Percentiles rank a stretch among this genome's conserved stretches.
Evolutionary conservation across 805 yeast genomes (phyloP).

Genomic region (Blastobotrys peoriensis): DNA sequence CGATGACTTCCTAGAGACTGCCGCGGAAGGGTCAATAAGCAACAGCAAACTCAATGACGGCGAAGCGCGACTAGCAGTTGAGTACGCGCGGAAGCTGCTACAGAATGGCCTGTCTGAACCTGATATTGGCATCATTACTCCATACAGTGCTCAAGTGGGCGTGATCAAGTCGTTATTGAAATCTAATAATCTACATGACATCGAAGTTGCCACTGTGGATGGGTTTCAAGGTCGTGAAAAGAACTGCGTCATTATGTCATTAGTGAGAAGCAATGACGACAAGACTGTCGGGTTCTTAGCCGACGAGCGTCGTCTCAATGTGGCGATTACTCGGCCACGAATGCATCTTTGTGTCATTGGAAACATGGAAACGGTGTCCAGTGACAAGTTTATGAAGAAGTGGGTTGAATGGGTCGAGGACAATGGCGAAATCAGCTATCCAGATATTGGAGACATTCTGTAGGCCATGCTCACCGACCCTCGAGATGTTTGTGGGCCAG

Average conservation of each 20-base stretch:
- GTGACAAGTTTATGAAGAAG: slow-evolving; percentile 41
- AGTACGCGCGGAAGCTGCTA: slow-evolving; percentile 50
- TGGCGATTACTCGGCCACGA: slow-evolving; percentile 87
- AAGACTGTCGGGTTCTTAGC: slow-evolving; percentile 74
- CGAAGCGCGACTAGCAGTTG: slow-evolving; percentile 58
- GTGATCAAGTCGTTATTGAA: slow-evolving; percentile 45
- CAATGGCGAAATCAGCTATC: slow-evolving; percentile 60
- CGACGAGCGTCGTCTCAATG: slow-evolving; percentile 78
- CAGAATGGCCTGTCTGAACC: slow-evolving; percentile 46
- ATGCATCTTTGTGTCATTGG: slow-evolving; percentile 83
- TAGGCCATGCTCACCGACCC: slow-evolving; percentile 1
- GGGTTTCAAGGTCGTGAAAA: slow-evolving; percentile 97
- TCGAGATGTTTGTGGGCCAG: too few relatives aligned
- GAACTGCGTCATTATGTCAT: slow-evolving; percentile 69
- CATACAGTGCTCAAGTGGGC: slow-evolving; percentile 83
- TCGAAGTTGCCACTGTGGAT: slow-evolving; percentile 88
- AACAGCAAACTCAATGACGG: slow-evolving; percentile 64
- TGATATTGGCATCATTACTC: slow-evolving; percentile 80
- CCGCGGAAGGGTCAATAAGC: slow-evolving; percentile 31
- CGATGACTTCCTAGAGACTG: slow-evolving; percentile 64
- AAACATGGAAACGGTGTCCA: slow-evolving; percentile 64
- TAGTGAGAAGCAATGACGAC: slow-evolving; percentile 73
- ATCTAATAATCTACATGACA: slow-evolving; percentile 28
- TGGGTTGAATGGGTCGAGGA: slow-evolving; percentile 73
- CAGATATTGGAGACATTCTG: slow-evolving; percentile 38